phyloP scores from a whole-genome alignment of 116 monocot species.

The Dioscorea cayenensis region DNA sequence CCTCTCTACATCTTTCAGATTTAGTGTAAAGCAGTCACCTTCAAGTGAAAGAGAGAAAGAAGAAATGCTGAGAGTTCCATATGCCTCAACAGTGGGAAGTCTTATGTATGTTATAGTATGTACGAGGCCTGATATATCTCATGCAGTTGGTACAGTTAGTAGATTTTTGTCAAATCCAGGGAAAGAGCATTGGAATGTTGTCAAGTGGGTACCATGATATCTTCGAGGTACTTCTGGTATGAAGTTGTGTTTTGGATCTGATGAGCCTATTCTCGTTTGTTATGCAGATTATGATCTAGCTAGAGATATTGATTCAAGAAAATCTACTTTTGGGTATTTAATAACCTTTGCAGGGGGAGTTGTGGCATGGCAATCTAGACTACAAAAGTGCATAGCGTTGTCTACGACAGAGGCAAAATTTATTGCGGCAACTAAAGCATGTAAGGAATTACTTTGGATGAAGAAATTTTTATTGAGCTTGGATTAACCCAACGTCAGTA shows the following conservation, averaged over 20 bases:
- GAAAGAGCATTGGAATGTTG: not conserved
- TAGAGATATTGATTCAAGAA: too few species aligned
- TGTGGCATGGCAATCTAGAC: too few species aligned
- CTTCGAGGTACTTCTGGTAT: not conserved
- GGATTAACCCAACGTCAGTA: too few species aligned
- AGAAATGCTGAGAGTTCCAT: conserved; percentile 2
- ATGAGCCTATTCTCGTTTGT: not conserved
- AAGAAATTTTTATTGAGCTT: too few species aligned
- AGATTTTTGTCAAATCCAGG: conserved; percentile 2
- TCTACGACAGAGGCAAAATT: too few species aligned
- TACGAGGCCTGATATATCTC: not conserved
- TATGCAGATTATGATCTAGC: too few species aligned
- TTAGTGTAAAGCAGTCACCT: not conserved
- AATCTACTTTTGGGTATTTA: too few species aligned
- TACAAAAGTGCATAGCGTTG: too few species aligned
- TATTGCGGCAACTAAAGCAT: too few species aligned
- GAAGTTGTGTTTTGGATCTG: conserved; percentile 3
- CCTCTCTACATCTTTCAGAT: not conserved
- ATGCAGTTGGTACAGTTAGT: conserved; percentile 2
- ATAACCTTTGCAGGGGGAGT: too few species aligned
- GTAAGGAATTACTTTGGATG: too few species aligned
- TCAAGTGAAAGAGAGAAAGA: conserved; percentile 1
- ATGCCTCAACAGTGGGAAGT: not conserved
- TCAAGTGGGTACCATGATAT: conserved; percentile 6
- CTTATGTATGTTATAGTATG: not conserved